phyloP scores from a whole-genome alignment of 345 rosid species.

The Arabidopsis suecica region DNA sequence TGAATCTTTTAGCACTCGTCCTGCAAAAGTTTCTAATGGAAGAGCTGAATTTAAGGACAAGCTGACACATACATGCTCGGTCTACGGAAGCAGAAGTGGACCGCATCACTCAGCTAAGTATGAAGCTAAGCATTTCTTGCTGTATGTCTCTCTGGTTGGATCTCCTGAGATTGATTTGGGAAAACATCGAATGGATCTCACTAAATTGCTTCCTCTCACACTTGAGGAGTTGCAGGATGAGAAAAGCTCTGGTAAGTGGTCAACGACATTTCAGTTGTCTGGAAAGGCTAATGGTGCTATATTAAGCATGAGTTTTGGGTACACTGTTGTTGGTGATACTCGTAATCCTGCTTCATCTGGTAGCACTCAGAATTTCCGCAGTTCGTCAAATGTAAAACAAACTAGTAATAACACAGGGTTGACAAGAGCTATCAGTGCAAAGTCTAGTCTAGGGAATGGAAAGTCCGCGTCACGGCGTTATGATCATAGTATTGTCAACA shows the following conservation, averaged over 20 bases:
- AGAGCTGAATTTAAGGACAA: constrained; percentile 74
- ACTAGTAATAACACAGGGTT: constrained; percentile 40
- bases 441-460: constrained; percentile 49
- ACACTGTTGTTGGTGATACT: constrained; percentile 68
- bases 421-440: constrained; percentile 45
- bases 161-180: constrained; percentile 85
- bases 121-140: constrained; percentile 92
- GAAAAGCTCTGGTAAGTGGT: constrained; percentile 90
- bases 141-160: constrained; percentile 64
- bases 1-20: constrained; percentile 63
- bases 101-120: constrained; percentile 91
- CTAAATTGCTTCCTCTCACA: constrained; percentile 88
- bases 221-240: constrained; percentile 94
- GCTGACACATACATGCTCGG: constrained; percentile 70
- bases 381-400: constrained; percentile 51
- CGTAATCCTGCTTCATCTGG: constrained; percentile 46
- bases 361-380: constrained; percentile 46
- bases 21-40: constrained; percentile 69
- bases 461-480: constrained; percentile 46
- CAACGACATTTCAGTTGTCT: constrained; percentile 83
- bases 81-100: constrained; percentile 85
- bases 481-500: constrained; percentile 52
- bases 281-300: constrained; percentile 80
- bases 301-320: constrained; percentile 85
- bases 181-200: constrained; percentile 93